Percentiles rank a stretch among this genome's conserved stretches.
phyloP scores from a whole-genome alignment of 257 asterid genomes.

The Striga asiatica region DNA sequence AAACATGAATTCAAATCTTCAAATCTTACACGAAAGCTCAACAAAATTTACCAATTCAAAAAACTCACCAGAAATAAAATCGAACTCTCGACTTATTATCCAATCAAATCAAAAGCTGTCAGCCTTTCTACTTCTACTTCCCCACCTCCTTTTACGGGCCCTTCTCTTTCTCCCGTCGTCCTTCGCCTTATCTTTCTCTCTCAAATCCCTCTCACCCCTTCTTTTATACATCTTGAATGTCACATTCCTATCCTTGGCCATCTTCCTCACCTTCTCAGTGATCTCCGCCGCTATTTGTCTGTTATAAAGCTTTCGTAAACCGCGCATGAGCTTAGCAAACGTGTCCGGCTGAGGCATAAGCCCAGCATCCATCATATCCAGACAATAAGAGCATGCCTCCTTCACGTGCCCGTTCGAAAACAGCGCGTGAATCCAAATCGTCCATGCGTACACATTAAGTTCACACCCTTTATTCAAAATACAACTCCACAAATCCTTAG shows the following conservation, averaged over 20 bases:
- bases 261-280: constrained; percentile 67
- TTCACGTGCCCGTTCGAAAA: constrained; percentile 77
- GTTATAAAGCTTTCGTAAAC: constrained; percentile 68
- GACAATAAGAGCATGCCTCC: constrained; percentile 71
- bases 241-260: constrained; percentile 81
- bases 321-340: constrained; percentile 75
- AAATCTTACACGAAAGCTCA: no score
- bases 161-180: constrained; percentile 67
- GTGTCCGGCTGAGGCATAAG: constrained; percentile 98
- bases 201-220: constrained; percentile 77
- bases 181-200: constrained; percentile 54
- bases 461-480: constrained; percentile 66
- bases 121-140: constrained; percentile 35
- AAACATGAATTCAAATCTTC: no score
- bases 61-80: constrained; percentile 41
- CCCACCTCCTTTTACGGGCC: constrained; percentile 60
- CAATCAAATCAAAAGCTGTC: constrained; percentile 24
- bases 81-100: not conserved
- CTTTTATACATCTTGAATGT: constrained; percentile 91
- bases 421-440: constrained; percentile 86
- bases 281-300: constrained; percentile 81
- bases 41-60: not conserved
- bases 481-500: constrained; percentile 77
- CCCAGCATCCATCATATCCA: constrained; percentile 88
- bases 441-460: constrained; percentile 77